Evolutionary conservation across 305 asterid genomes (phyloP), one percentile per base, ranked within the genome.

Genomic region (Fraxinus xanthoxyloides): DNA sequence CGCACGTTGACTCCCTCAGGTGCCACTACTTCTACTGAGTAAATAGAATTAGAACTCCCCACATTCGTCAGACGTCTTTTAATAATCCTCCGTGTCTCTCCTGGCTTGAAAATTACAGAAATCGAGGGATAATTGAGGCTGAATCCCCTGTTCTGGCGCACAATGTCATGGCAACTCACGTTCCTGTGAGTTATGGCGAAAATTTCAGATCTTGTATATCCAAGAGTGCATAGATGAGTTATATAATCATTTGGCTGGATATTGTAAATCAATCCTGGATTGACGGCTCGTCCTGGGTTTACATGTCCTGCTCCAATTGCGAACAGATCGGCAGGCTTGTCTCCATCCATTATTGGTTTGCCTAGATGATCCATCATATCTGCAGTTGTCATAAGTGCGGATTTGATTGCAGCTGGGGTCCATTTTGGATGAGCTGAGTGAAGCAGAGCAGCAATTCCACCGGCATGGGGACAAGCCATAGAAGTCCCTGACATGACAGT

Each of bases 391-490:
- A 95, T 91, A 8, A 95, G 92, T 0, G 99, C 98, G 0, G 99
- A 95, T 84, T 78, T 94, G 69, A 94, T 87, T 5, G 97, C 97
- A 0, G 97, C 97, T 0, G 99, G 97, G 54, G 92, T 86, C 98
- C 97, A 95, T 46, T 86, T 88, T 4, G 95, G 98, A 82, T 95
- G 86, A 72, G 91, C 88, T 0, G 99, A 88, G 82, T 59, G 97
- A 32, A 95, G 72, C 40, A 94, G 87, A 36, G 98, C 98, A 9
- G 97, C 89, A 26, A 95, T 84, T 26, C 97, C 97, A 19, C 99
- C 91, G 74, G 89, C 97, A 77, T 95, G 99, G n/a, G 99, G 98
- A 79, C 98, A 92, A 17, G 98, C 92, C 99, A 95, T 95, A 86
- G 99, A 95, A 78, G 98, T 95, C 69, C 99, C 98, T 1, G 99